These are phyloP conservation scores for Rhizoclosmatium globosum DNA, from an alignment of 192 early-diverging fungal genomes.

Conservation along the genomic window DNA sequence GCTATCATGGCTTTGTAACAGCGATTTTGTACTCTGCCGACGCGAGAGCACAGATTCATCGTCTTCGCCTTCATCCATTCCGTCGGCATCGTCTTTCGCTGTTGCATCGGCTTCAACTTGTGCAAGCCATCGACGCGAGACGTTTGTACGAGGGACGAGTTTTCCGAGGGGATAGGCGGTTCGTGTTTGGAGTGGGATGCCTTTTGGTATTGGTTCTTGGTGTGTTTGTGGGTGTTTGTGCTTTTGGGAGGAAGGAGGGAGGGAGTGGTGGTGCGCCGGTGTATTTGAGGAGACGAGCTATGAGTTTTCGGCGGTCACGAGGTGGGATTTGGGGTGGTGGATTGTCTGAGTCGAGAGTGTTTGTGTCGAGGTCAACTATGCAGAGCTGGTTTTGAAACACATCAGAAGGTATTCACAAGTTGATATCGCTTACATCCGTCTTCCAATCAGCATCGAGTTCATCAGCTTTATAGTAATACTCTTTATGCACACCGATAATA, in stretches of 20 bases:
- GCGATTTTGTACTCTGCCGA: too few species aligned
- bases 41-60: background rate
- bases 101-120: conserved; percentile 31
- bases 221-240: background rate
- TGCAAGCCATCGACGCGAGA: conserved; percentile 37
- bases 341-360: conserved; percentile 56
- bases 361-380: conserved; percentile 76
- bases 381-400: conserved; percentile 33
- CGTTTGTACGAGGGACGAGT: conserved; percentile 17
- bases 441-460: conserved; percentile 63
- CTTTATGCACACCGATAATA: conserved; percentile 75
- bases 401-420: background rate
- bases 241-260: background rate
- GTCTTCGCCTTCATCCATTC: background rate
- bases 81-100: conserved; percentile 12
- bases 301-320: conserved; percentile 70
- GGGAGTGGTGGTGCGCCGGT: conserved; percentile 44
- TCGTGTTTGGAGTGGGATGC: conserved; percentile 64
- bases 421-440: conserved; percentile 62
- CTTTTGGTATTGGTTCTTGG: conserved; percentile 50
- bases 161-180: conserved; percentile 67
- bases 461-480: conserved; percentile 51
- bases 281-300: conserved; percentile 65
- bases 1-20: too few species aligned
- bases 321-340: conserved; percentile 57